phyloP scores from a whole-genome alignment of 1,139 yeast species.

The Scheffersomyces stambukii region DNA sequence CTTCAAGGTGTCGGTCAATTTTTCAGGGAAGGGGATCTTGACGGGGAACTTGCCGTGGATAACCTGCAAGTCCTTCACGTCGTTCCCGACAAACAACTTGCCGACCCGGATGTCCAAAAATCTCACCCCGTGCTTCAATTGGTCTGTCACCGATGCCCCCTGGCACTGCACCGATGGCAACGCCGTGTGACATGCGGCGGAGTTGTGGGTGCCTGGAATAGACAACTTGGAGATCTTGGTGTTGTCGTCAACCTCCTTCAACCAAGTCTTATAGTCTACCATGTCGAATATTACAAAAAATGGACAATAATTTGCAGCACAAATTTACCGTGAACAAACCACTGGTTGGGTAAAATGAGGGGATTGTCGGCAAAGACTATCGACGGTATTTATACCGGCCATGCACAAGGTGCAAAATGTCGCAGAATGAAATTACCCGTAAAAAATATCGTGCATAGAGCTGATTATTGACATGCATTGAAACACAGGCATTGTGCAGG shows the following conservation, averaged over 20 bases:
- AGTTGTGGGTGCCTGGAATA: constrained; percentile 78
- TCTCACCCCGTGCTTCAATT: constrained; percentile 68
- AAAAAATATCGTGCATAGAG: too few relatives aligned
- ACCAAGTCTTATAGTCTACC: constrained; percentile 52
- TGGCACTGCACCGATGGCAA: constrained; percentile 81
- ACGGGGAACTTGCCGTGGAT: constrained; percentile 79
- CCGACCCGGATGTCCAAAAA: constrained; percentile 70
- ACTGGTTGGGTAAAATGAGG: too few relatives aligned
- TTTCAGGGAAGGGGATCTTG: constrained; percentile 54
- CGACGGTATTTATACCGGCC: too few relatives aligned
- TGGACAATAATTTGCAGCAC: too few relatives aligned
- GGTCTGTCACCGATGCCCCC: constrained; percentile 55
- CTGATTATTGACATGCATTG: too few relatives aligned
- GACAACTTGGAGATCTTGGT: constrained; percentile 50
- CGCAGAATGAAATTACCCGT: too few relatives aligned
- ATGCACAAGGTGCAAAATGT: too few relatives aligned
- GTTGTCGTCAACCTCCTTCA: constrained; percentile 50
- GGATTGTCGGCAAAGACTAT: too few relatives aligned
- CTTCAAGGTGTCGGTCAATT: constrained; percentile 42
- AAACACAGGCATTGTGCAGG: too few relatives aligned
- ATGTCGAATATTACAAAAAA: too few relatives aligned
- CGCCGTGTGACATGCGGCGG: constrained; percentile 73
- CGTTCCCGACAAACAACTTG: constrained; percentile 47
- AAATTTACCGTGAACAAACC: too few relatives aligned
- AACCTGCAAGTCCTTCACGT: constrained; percentile 50